Conservation (phyloP, 2,329 filamentous ascomycete genomes). For the Laburnicola sp. region DNA sequence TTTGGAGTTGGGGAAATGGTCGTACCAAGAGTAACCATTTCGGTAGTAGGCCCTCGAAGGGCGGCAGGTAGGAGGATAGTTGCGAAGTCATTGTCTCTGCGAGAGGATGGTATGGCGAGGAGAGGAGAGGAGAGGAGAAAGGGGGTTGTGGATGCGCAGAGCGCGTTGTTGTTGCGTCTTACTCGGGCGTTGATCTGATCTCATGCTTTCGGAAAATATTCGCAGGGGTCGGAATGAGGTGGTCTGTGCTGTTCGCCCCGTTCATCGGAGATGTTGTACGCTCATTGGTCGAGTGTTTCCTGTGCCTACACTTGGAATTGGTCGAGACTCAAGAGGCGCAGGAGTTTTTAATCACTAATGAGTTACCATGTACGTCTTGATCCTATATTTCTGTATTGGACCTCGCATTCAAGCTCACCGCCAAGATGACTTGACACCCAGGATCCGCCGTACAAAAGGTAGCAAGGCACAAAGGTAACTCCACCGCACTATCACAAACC, state of each 20-base stretch:
- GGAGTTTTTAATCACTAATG: too few relatives aligned
- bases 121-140: not conserved
- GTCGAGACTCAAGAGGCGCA: too few relatives aligned
- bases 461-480: too few relatives aligned
- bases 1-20: constrained; percentile 14
- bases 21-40: constrained; percentile 68
- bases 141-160: not conserved
- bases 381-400: too few relatives aligned
- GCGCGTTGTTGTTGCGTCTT: not conserved
- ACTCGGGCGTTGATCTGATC: too few relatives aligned
- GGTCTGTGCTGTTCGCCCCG: not conserved
- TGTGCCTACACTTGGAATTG: too few relatives aligned
- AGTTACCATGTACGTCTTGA: too few relatives aligned
- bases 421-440: too few relatives aligned
- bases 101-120: not conserved
- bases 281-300: not conserved
- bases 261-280: not conserved
- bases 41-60: constrained; percentile 58
- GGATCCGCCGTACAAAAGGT: too few relatives aligned
- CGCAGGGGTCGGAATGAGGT: not conserved
- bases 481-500: too few relatives aligned
- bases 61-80: constrained; percentile 49
- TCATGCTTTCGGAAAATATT: not conserved
- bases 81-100: constrained; percentile 27
- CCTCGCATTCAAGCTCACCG: too few relatives aligned